Percentiles rank a stretch among this genome's conserved stretches.
phyloP scores from a whole-genome alignment of 306 rosid genomes.

The Sechiopsis laciniata region DNA sequence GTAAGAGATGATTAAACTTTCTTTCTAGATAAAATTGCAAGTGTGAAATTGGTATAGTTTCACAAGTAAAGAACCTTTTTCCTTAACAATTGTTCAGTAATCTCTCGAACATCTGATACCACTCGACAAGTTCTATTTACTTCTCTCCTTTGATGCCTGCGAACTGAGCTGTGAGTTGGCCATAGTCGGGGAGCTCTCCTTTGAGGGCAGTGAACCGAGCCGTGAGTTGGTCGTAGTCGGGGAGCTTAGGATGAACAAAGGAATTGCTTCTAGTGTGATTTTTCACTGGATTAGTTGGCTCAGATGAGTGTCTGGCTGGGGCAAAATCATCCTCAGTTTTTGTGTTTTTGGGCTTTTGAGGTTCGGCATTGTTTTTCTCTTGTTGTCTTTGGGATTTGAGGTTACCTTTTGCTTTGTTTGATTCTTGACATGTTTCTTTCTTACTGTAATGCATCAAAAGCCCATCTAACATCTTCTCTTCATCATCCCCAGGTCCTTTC shows the following conservation, averaged over 20 bases:
- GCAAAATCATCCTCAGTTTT: no score
- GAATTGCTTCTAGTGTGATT: slow-evolving; percentile 29
- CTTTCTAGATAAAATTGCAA: background rate
- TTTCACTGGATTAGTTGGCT: slow-evolving; percentile 12
- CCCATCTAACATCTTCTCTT: slow-evolving; percentile 33
- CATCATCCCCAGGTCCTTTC: slow-evolving; percentile 6
- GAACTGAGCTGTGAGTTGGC: slow-evolving; percentile 25
- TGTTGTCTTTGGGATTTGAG: slow-evolving; percentile 28
- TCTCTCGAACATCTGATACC: background rate
- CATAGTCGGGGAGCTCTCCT: slow-evolving; percentile 52
- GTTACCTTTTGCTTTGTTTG: slow-evolving; percentile 26
- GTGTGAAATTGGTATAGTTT: slow-evolving; percentile 10
- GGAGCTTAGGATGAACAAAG: slow-evolving; percentile 59
- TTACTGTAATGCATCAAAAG: slow-evolving; percentile 34
- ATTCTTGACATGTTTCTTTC: slow-evolving; percentile 29
- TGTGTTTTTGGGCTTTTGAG: no score
- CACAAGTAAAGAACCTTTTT: slow-evolving; percentile 4
- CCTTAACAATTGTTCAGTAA: background rate
- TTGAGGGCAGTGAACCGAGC: no score
- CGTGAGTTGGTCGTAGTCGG: slow-evolving; percentile 53
- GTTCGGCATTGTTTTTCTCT: no score
- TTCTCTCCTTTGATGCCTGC: background rate
- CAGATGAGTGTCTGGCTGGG: background rate
- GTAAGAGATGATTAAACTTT: slow-evolving; percentile 6
- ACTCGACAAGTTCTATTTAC: slow-evolving; percentile 13